These are phyloP conservation scores for Aureobasidium sp. DNA, from an alignment of 2,329 filamentous ascomycete species.

Conservation along the genomic window DNA sequence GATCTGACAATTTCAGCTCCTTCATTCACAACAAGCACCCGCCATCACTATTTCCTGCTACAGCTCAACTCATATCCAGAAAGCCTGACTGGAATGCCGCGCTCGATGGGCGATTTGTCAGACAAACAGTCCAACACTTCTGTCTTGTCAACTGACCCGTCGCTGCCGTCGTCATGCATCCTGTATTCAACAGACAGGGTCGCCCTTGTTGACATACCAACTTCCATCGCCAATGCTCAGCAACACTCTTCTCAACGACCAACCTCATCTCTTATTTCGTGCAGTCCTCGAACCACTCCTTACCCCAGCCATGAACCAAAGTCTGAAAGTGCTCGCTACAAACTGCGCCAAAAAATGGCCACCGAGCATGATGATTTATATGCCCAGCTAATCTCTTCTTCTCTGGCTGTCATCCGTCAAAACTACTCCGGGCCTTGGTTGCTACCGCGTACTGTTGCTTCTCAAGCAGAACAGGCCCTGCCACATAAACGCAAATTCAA, in stretches of 20 bases:
- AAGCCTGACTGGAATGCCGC: not conserved
- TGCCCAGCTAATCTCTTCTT: conserved; percentile 31
- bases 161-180: conserved; percentile 29
- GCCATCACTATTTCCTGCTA: not conserved
- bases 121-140: conserved; percentile 10
- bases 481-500: conserved; percentile 22
- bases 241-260: conserved; percentile 35
- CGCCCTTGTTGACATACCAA: conserved; percentile 60
- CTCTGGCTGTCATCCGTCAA: conserved; percentile 30
- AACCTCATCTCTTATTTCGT: conserved; percentile 41
- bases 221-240: conserved; percentile 62
- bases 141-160: not conserved
- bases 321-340: conserved; percentile 37
- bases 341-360: conserved; percentile 29
- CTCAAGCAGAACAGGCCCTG: not conserved
- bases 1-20: not conserved
- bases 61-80: not conserved
- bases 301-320: conserved; percentile 53
- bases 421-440: conserved; percentile 29
- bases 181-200: conserved; percentile 47
- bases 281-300: conserved; percentile 37
- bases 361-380: conserved; percentile 30
- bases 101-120: not conserved
- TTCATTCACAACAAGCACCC: not conserved
- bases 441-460: conserved; percentile 21